Conservation (phyloP, 768 basidiomycete species). For the Termitomyces sp. region DNA sequence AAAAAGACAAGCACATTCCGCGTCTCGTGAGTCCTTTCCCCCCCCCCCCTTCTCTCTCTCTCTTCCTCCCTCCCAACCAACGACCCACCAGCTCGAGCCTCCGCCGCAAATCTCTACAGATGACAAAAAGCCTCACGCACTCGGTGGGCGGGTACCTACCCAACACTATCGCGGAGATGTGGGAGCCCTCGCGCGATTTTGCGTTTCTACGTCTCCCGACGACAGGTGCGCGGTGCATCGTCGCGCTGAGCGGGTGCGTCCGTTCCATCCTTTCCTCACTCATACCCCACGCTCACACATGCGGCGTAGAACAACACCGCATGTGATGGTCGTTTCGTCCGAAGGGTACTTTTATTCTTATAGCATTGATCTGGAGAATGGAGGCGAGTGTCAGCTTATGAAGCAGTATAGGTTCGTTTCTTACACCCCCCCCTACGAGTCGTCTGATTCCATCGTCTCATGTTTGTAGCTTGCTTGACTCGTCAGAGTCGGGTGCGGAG, state of each 20-base stretch:
- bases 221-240: slow-evolving; percentile 76
- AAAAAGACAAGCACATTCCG: slow-evolving; percentile 54
- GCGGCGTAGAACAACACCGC: slow-evolving; percentile 83
- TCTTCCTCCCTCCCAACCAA: no score
- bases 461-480: no score
- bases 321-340: slow-evolving; percentile 95
- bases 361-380: slow-evolving; percentile 92
- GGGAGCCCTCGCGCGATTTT: slow-evolving; percentile 96
- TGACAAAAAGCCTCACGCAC: slow-evolving; percentile 73
- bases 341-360: slow-evolving; percentile 97
- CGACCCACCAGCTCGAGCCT: slow-evolving; percentile 52
- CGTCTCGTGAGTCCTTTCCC: slow-evolving; percentile 43
- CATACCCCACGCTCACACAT: neutral
- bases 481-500: no score
- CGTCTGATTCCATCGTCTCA: no score
- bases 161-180: slow-evolving; percentile 88
- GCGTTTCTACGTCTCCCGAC: slow-evolving; percentile 84
- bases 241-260: slow-evolving; percentile 81
- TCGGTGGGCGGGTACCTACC: slow-evolving; percentile 85
- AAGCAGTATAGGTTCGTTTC: slow-evolving; percentile 81
- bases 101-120: slow-evolving; percentile 65
- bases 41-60: no score
- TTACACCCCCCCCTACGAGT: no score
- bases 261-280: neutral
- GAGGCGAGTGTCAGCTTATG: slow-evolving; percentile 92